Conservation (phyloP, 2,329 filamentous ascomycete species). For the Neopestalotiopsis clavispora region DNA sequence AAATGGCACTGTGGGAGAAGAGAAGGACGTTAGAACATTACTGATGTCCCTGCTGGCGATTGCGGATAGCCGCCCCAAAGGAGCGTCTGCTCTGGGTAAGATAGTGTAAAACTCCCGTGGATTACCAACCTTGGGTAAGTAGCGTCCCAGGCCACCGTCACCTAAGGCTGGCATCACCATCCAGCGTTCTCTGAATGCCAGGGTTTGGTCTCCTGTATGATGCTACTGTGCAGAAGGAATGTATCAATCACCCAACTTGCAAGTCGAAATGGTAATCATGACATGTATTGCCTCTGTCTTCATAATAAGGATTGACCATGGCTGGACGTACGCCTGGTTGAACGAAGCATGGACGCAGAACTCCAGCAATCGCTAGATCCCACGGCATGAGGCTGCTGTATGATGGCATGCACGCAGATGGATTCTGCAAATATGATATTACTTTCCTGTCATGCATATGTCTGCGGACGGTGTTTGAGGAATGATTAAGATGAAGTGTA, state of each 20-base stretch:
- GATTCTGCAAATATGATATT: not conserved
- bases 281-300: constrained; percentile 1
- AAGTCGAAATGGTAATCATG: constrained; percentile 9
- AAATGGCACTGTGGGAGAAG: not conserved
- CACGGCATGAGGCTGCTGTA: not conserved
- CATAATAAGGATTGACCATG: not conserved
- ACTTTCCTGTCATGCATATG: not conserved
- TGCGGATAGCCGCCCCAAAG: constrained; percentile 4
- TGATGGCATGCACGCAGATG: not conserved
- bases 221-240: constrained; percentile 3
- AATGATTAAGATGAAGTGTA: not conserved
- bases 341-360: not conserved
- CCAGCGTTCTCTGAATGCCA: not conserved
- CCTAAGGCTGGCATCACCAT: not conserved
- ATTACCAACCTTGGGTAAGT: not conserved
- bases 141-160: not conserved
- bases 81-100: too few species aligned
- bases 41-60: not conserved
- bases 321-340: too few species aligned
- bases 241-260: too few species aligned
- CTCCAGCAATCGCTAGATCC: not conserved
- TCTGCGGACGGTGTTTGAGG: not conserved
- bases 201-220: constrained; percentile 10
- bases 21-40: not conserved
- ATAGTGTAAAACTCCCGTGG: not conserved